Base-by-base conservation (phyloP, 805 yeast species). In the Cyberlindnera subsufficiens region DNA sequence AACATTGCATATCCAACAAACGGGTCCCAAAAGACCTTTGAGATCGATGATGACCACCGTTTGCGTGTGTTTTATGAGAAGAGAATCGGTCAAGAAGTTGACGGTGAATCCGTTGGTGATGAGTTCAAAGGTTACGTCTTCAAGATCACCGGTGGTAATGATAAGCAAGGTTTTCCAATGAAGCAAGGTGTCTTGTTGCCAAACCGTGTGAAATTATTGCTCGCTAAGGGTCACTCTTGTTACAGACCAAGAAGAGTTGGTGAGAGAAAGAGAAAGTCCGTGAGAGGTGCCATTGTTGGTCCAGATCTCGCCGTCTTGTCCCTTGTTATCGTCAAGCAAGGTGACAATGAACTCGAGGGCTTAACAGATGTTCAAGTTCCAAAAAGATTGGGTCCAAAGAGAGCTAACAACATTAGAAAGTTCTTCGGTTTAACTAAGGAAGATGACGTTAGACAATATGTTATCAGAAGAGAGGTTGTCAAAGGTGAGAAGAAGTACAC, bases 111-210 rank as follows among this genome's bases (percentile, higher is more conserved):
- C 56, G 86, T 93, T 65, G 95, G 96, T 68, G 98, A 93, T 67
- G 99, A 95, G 78, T 56, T 91, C 91, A 91, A 89, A 77, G 99
- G 99, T 68, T 93, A 93, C 89, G 74, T 88, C 69, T 90, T 93
- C 86, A 95, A 85, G 81, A 90, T 93, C 74, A 76, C 97, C 65
- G 99, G 99, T 71, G 99, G 99, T 84, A 93, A 93, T 86, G 99
- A 93, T 80, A 93, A 93, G 80, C 99, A 93, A 81, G 99, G 99
- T 80, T 93, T 93, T 96, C 98, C 99, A 78, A 93, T 95, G 99
- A 93, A 90, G 78, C 99, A 95, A 78, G 99, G 99, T 85, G 99
- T 93, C 59, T 78, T 93, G 82, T 93, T 88, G 80, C 98, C 99
- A 77, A 89, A 95, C 83, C 95, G 99, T 84, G 98, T 93, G 65